phyloP scores from a whole-genome alignment of 2,329 filamentous ascomycete species.

The Escovopsis sp. region DNA sequence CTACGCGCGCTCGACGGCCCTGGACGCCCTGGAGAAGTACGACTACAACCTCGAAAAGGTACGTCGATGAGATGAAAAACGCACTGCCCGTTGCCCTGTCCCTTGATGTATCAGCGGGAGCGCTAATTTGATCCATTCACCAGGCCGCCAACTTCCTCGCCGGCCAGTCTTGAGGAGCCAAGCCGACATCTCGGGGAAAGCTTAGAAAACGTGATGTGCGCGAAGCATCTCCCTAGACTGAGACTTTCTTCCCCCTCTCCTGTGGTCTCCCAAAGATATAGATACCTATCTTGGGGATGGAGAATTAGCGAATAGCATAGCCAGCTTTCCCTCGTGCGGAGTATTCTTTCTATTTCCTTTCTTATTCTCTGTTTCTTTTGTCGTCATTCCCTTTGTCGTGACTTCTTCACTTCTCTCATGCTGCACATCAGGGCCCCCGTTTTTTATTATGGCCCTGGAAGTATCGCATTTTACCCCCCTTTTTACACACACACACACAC shows the following conservation, averaged over 20 bases:
- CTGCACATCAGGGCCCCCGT: neutral
- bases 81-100: neutral
- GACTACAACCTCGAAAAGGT: slow-evolving; percentile 96
- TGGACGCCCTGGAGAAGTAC: slow-evolving; percentile 78
- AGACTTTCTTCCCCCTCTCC: neutral
- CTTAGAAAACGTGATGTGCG: neutral
- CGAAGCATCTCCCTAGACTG: neutral
- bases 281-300: too few relatives aligned
- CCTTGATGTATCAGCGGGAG: neutral
- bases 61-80: slow-evolving; percentile 21
- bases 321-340: neutral
- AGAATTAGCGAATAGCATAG: neutral
- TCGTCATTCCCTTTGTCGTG: slow-evolving; percentile 3
- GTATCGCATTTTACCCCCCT: neutral
- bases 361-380: neutral
- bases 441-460: neutral
- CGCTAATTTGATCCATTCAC: slow-evolving; percentile 6
- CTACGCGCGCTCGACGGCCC: slow-evolving; percentile 57
- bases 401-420: slow-evolving; percentile 1
- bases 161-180: slow-evolving; percentile 31
- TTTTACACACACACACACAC: too few relatives aligned
- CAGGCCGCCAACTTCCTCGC: slow-evolving; percentile 42
- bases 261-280: neutral
- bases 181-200: too few relatives aligned
- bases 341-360: too few relatives aligned